Base-by-base conservation (phyloP, 1,284 basidiomycete species). In the Irpex rosettiformis region DNA sequence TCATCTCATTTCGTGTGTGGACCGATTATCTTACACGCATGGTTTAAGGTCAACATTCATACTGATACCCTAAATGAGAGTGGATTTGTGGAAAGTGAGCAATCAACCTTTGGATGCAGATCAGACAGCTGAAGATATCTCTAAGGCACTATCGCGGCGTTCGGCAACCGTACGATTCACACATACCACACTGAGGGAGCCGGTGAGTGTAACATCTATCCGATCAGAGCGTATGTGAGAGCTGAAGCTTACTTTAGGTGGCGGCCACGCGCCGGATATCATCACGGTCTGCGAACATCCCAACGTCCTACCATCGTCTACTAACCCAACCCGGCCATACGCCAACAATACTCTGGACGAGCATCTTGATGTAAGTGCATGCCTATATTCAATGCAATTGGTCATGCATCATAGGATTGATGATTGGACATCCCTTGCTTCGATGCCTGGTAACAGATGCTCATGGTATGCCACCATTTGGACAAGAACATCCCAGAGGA, bases 131-230 rank as follows among this genome's bases (percentile, higher is more conserved):
- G 33, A 37, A 37, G 33, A 37, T 37, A 37, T 37, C 33, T 37
- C 10, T 37, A 62, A 88, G 91, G 82, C 62, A 98, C 97, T 0
- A 91, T 99, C 57, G 85, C 81, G 10, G 96, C 97, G 0, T 94
- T 99, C 74, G 92, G 89, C 29, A 86, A 85, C 2, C 85, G 96
- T 22, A 96, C 95, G 0, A 98, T 99, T 60, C 96, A 99, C 70
- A 97, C 96, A n/a, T 98, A 97, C 71, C 95, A 98, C 69, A 94
- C 87, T 0, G 95, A 97, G 76, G 95, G 95, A 47, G 94, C 94
- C 53, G 94, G 93, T 86, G 59, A 55, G 79, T 58, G n/a, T 42
- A 22, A 11, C 21, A 27, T 43, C 37, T 40, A 28, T 33, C 7
- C 8, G 24, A 42, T 5, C 22, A 43, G 42, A 13, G 59, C 29